These are phyloP conservation scores for Solanum chmielewskii DNA, from an alignment of 257 asterid species.

Conservation along the genomic window DNA sequence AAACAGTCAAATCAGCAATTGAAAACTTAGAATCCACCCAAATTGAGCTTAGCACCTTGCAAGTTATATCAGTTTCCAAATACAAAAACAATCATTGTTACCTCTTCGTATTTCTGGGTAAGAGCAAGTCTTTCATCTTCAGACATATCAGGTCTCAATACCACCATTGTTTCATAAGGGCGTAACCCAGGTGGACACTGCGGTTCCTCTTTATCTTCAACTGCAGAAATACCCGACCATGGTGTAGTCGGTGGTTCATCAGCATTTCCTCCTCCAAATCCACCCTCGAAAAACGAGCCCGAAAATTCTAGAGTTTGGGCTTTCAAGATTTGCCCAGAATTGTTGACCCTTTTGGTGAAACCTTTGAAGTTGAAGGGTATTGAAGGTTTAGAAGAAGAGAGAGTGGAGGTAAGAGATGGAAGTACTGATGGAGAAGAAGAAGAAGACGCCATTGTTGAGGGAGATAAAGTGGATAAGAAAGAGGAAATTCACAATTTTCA, in stretches of 20 bases:
- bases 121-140: slow-evolving; percentile 90
- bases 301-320: slow-evolving; percentile 31
- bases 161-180: slow-evolving; percentile 80
- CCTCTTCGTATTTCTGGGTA: slow-evolving; percentile 88
- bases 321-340: slow-evolving; percentile 3
- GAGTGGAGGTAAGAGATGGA: neutral
- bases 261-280: slow-evolving; percentile 31
- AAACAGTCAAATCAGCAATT: neutral
- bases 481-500: neutral
- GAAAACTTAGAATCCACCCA: neutral
- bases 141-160: slow-evolving; percentile 86
- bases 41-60: neutral
- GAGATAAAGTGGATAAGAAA: neutral
- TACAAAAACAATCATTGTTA: neutral
- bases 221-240: slow-evolving; percentile 46
- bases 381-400: neutral
- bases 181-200: slow-evolving; percentile 94
- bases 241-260: slow-evolving; percentile 36
- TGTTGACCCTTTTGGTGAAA: neutral
- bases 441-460: neutral
- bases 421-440: neutral
- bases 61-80: neutral
- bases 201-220: slow-evolving; percentile 75
- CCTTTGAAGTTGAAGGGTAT: neutral
- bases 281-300: slow-evolving; percentile 57